Conservation (phyloP, 139 green algal species). For the Volvox africanus region DNA sequence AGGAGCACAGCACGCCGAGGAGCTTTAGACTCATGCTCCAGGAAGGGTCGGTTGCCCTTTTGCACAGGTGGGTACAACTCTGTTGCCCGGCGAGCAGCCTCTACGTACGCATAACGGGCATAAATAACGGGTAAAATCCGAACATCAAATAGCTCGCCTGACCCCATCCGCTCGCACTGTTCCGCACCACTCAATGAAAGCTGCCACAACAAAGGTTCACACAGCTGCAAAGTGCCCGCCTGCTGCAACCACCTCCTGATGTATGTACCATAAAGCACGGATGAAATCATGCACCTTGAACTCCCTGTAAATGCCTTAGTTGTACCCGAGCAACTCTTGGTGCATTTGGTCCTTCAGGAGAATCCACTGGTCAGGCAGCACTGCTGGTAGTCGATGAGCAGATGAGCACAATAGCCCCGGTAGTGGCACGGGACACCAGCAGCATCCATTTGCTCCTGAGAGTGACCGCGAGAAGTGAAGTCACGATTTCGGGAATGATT, state of each 20-base stretch:
- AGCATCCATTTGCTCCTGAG: conserved; percentile 87
- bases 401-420: conserved; percentile 92
- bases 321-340: conserved; percentile 64
- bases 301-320: conserved; percentile 71
- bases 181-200: conserved; percentile 67
- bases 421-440: conserved; percentile 82
- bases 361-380: conserved; percentile 74
- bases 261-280: background rate
- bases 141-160: no score
- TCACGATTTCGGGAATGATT: no score
- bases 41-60: no score
- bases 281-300: conserved; percentile 52
- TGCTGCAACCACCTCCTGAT: conserved; percentile 59
- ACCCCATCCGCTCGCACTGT: background rate
- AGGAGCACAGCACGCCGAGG: no score
- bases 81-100: no score
- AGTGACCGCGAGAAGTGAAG: background rate
- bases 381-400: conserved; percentile 92
- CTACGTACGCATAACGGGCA: no score
- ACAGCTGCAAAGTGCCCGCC: conserved; percentile 53
- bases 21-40: no score
- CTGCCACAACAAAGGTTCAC: conserved; percentile 79
- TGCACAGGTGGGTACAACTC: no score
- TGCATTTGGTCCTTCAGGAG: conserved; percentile 56
- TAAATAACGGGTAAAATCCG: no score